Base-by-base conservation (phyloP, 2,329 filamentous ascomycete species). In the Exophiala sideris region DNA sequence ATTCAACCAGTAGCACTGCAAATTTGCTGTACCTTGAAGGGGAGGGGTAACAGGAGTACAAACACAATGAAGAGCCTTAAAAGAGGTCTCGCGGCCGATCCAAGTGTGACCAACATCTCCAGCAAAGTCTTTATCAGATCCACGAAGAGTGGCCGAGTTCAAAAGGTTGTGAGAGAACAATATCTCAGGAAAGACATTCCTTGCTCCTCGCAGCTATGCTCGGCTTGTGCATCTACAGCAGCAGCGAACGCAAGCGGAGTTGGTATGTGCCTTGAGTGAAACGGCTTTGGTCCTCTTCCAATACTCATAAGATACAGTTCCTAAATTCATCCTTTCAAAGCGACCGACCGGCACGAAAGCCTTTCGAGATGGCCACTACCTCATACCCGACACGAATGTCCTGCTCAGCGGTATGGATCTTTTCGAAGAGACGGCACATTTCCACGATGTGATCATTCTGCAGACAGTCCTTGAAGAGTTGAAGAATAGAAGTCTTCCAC, bases 401-500 rank as follows among this genome's bases (percentile, higher is more conserved):
- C 84, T 99, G 48, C 80, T 99, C 47, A 95, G 89, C 68, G 92
- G 89, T 62, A 96, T 99, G 90, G 94, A 99, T 68, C 77, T 97
- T 14, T 96, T 99, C 66, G 94, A 99, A 75, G 87, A 95, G 62
- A 87, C 88, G 55, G 87, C 86, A 11, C 89, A 89, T 3, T 96
- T 99, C 65, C 92, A 94, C 72, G 94, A 99, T 73, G 92, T 99
- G n/a, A 83, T 99, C 56, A 87, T 99, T 46, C 77, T 99, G 52
- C 94, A 99, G 71, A 96, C 92, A 1, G 94, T 99, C 4, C 83
- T 99, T 11, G 94, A 99, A 72, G 94, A 99, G 75, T 81, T 99
- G 56, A 89, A 91, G 68, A 96, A 96, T 70, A 84, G 91, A 64
- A 97, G 92, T 10, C 73, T 97, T 57, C 94, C 94, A 39, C 82